Conservation (phyloP, 345 rosid genomes). For the Aquilaria malaccensis region DNA sequence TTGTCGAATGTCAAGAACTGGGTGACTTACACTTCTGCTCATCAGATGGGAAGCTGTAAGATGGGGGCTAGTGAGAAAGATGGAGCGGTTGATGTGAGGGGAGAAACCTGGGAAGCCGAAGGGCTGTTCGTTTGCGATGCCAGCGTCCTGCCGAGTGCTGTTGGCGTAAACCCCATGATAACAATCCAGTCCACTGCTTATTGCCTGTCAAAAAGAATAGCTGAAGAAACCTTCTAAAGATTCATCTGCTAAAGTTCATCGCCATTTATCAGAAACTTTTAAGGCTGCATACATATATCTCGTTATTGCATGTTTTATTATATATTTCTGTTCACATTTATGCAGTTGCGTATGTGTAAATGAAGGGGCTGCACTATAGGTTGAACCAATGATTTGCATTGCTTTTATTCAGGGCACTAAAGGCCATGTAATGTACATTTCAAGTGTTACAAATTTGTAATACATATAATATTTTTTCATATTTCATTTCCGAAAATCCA, state of each 20-base stretch:
- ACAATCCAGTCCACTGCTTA: conserved; percentile 53
- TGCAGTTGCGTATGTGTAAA: too few relatives aligned
- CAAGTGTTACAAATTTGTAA: too few relatives aligned
- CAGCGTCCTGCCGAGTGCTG: conserved; percentile 55
- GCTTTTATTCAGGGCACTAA: too few relatives aligned
- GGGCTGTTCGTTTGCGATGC: conserved; percentile 56
- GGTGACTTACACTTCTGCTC: conserved; percentile 39
- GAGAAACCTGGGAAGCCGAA: conserved; percentile 70
- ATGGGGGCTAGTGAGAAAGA: conserved; percentile 40
- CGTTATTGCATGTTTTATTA: too few relatives aligned
- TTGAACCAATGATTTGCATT: too few relatives aligned
- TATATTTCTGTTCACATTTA: too few relatives aligned
- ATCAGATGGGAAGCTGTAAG: conserved; percentile 73
- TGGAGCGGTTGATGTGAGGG: conserved; percentile 54
- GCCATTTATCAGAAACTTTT: too few relatives aligned
- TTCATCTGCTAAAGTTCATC: background rate
- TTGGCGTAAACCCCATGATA: conserved; percentile 70
- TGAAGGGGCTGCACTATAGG: too few relatives aligned
- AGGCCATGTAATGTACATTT: too few relatives aligned
- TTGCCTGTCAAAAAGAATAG: conserved; percentile 30
- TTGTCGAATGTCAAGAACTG: conserved; percentile 28
- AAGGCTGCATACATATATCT: too few relatives aligned
- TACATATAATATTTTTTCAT: too few relatives aligned
- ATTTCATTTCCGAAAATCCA: too few relatives aligned
- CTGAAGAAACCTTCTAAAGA: conserved; percentile 7